These are phyloP conservation scores for Naganishia sp. DNA, from an alignment of 1,284 basidiomycete species.

Conservation along the genomic window DNA sequence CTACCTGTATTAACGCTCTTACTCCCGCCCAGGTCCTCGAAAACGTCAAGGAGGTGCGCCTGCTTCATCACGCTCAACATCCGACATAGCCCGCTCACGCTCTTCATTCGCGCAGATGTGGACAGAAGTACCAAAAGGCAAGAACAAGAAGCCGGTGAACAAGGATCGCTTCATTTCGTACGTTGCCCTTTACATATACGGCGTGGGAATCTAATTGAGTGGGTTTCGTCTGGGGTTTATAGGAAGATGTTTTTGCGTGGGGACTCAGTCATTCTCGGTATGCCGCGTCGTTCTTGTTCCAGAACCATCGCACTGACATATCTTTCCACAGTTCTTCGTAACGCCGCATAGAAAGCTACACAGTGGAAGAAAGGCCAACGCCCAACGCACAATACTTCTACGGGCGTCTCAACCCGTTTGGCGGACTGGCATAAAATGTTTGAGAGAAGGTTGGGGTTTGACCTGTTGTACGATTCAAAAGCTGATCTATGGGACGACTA, in stretches of 20 bases:
- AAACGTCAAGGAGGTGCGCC: slow-evolving; percentile 85
- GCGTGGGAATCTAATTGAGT: not conserved
- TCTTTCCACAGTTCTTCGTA: slow-evolving; percentile 68
- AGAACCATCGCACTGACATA: not conserved
- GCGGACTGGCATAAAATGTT: no score
- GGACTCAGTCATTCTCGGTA: slow-evolving; percentile 92
- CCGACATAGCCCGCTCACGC: not conserved
- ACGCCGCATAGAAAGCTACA: slow-evolving; percentile 64
- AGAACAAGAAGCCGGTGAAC: slow-evolving; percentile 97
- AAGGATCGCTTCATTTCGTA: slow-evolving; percentile 99
- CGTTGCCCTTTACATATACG: slow-evolving; percentile 58
- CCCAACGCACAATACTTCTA: no score
- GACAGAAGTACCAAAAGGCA: slow-evolving; percentile 97
- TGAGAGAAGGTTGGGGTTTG: no score
- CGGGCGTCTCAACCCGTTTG: no score
- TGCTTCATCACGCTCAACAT: not conserved
- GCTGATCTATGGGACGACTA: no score
- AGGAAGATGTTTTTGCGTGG: slow-evolving; percentile 64
- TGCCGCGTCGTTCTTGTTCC: slow-evolving; percentile 46
- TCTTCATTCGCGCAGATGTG: slow-evolving; percentile 71
- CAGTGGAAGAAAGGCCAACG: not conserved
- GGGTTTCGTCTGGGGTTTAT: slow-evolving; percentile 33
- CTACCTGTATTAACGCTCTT: not conserved
- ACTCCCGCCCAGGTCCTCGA: slow-evolving; percentile 70
- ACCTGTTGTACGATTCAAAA: no score